A percentile compares a stretch with the other conserved stretches of the same genome.
Conservation (phyloP, 352 stramenopile species). For the Phytophthora cactorum region DNA sequence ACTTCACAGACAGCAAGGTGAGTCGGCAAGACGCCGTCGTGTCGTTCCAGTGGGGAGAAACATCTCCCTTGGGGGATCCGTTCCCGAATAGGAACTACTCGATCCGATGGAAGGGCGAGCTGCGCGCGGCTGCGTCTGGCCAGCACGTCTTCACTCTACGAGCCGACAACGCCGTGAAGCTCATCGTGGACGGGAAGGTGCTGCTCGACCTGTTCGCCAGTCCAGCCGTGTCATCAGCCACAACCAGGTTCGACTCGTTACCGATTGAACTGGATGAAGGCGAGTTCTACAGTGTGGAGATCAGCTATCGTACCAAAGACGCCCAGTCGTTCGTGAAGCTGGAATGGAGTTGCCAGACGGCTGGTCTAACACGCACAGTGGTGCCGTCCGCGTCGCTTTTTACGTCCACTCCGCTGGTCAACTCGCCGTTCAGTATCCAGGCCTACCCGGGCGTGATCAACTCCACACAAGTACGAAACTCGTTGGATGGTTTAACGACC, state of each 20-base stretch:
- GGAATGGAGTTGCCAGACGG: slow-evolving; percentile 68
- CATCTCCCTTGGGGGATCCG: slow-evolving; percentile 59
- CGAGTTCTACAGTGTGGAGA: slow-evolving; percentile 78
- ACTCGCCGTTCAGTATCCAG: slow-evolving; percentile 65
- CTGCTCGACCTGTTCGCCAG: slow-evolving; percentile 58
- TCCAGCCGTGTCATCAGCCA: slow-evolving; percentile 31
- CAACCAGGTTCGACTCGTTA: slow-evolving; percentile 26
- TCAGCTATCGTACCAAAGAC: slow-evolving; percentile 87
- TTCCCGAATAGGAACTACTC: slow-evolving; percentile 85
- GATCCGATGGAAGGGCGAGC: slow-evolving; percentile 69
- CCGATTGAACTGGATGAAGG: slow-evolving; percentile 33
- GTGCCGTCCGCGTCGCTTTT: slow-evolving; percentile 44
- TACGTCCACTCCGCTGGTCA: slow-evolving; percentile 42
- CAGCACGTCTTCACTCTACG: slow-evolving; percentile 81
- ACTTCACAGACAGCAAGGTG: slow-evolving; percentile 85
- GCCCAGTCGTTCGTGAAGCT: slow-evolving; percentile 87
- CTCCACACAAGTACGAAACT: slow-evolving; percentile 57
- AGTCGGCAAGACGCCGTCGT: slow-evolving; percentile 81
- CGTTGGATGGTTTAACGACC: slow-evolving; percentile 62
- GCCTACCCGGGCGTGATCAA: slow-evolving; percentile 84
- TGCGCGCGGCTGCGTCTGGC: slow-evolving; percentile 56
- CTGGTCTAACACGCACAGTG: slow-evolving; percentile 28
- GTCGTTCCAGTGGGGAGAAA: slow-evolving; percentile 88
- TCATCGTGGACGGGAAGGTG: slow-evolving; percentile 75
- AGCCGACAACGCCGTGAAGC: slow-evolving; percentile 78